phyloP scores from a whole-genome alignment of 768 basidiomycete genomes.

The Russula emetica region DNA sequence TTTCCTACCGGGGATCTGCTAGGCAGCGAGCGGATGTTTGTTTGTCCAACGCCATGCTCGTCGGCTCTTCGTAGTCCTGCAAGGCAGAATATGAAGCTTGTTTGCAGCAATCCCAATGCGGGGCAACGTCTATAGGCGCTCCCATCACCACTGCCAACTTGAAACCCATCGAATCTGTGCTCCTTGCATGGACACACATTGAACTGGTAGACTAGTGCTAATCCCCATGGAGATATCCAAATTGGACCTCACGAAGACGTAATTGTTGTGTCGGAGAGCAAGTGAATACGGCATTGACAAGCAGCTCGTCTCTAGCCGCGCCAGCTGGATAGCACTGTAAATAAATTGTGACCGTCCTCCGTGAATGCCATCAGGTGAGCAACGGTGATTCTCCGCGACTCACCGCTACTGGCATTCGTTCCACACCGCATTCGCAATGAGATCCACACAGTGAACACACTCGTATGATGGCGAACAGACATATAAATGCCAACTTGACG shows the following conservation, averaged over 20 bases:
- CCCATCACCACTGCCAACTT: neutral
- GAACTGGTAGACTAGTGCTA: neutral
- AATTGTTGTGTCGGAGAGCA: neutral
- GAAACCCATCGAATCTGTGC: neutral
- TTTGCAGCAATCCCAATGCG: neutral
- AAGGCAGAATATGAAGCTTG: neutral
- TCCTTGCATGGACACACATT: neutral
- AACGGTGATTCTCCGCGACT: neutral
- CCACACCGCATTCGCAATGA: neutral
- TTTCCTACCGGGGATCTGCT: too few species aligned
- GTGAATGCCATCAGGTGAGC: neutral
- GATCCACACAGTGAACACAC: conserved; percentile 1
- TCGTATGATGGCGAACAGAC: neutral
- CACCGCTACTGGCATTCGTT: neutral
- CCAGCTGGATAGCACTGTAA: neutral
- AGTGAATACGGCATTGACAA: neutral
- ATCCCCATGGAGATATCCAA: neutral
- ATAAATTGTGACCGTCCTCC: neutral
- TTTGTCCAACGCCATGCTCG: too few species aligned
- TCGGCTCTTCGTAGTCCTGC: neutral
- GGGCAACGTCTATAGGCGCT: neutral
- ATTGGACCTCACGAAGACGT: neutral
- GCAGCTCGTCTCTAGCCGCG: neutral
- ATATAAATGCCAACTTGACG: neutral
- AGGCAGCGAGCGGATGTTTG: too few species aligned